Evolutionary conservation across 176 grass and related monocot species (phyloP), one percentile per base, ranked within the genome.

Genomic region (Puccinellia tenuiflora): DNA sequence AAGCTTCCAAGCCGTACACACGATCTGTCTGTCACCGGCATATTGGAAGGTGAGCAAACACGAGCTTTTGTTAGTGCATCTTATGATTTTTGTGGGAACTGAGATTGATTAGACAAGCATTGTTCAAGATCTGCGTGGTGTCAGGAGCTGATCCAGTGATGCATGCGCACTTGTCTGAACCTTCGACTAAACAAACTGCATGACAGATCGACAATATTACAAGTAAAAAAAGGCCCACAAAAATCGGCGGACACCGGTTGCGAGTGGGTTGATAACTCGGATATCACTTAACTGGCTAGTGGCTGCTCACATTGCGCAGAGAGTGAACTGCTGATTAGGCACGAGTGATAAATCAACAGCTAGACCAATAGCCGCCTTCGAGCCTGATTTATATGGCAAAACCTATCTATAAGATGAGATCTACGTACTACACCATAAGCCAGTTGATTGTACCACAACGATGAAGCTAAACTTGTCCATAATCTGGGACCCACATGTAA

Each of bases 121-220:
- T 78, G n/a, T 9, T 62, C 66, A 9, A 40, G 66, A 79, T 90
- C 74, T 37, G 56, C 57, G 0, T n/a, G 57, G 66, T 73, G 79
- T 86, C 79, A 86, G 62, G 73, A 37, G 47, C 28, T 9, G 84
- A 90, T 83, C 71, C 73, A 62, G 0, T 74, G 88, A 86, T 86
- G 79, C 83, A 30, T 26, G 70, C 87, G 55, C 84, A 73, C 84
- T 79, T 72, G 73, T 70, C 15, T 22, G 25, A 82, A 73, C 53
- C 43, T 73, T 82, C 15, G 54, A 86, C 54, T 48, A 46, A 55
- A 71, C 64, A 43, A 90, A 37, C 34, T 16, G 57, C 35, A 42
- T 31, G 20, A 47, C 43, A 22, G 34, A 25, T 22, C 67, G 9
- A 48, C 30, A 3, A 68, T 70, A 31, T 15, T 15, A 29, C 54